phyloP scores from a whole-genome alignment of 208 protist genomes.

The Acanthamoeba culbertsoni region DNA sequence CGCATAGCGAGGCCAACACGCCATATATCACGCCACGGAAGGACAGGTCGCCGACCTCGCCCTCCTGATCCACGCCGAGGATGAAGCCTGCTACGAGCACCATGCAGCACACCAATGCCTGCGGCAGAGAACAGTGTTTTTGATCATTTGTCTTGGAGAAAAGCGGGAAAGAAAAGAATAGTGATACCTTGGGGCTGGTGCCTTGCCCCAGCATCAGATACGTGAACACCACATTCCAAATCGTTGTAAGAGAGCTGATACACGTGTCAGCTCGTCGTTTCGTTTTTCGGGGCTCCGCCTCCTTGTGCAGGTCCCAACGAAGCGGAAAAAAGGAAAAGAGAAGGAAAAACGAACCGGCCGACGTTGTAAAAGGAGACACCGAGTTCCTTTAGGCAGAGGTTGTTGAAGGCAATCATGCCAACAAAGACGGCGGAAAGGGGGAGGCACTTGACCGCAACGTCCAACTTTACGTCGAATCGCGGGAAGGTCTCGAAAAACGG shows the following conservation, averaged over 20 bases:
- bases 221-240: conserved; percentile 60
- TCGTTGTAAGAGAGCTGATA: conserved; percentile 60
- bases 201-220: conserved; percentile 53
- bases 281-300: background rate
- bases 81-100: background rate
- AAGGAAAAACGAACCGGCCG: background rate
- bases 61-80: background rate
- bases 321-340: too few relatives aligned
- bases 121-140: background rate
- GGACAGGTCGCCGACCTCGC: background rate
- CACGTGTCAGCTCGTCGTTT: conserved; percentile 47
- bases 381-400: conserved; percentile 84
- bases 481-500: conserved; percentile 15
- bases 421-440: conserved; percentile 80
- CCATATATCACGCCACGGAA: conserved; percentile 32
- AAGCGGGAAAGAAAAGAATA: too few relatives aligned
- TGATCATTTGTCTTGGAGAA: background rate
- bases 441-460: conserved; percentile 64
- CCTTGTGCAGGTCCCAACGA: background rate
- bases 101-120: background rate
- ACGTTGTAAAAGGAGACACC: conserved; percentile 82
- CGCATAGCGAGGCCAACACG: conserved; percentile 55
- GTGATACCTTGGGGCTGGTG: background rate
- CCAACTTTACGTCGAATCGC: conserved; percentile 70
- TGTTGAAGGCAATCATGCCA: conserved; percentile 85